Evolutionary conservation across 352 stramenopile species (phyloP), one percentile per base, ranked within the genome.

Genomic region (Pythium brassicae): DNA sequence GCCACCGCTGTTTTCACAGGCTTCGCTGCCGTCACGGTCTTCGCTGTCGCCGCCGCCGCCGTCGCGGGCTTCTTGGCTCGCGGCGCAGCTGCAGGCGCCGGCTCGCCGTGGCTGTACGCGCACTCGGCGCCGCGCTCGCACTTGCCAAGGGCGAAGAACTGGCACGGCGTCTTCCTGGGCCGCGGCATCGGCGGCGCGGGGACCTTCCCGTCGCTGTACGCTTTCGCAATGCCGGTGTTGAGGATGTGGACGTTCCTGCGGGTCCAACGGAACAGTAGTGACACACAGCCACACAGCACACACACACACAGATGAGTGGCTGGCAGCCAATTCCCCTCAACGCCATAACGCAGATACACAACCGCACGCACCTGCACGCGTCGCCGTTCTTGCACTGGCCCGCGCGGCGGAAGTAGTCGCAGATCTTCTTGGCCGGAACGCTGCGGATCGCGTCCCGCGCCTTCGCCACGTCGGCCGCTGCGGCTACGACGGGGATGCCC

Each of bases 61-160:
- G n/a, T n/a, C n/a, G n/a, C n/a, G n/a, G n/a, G n/a, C 44, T 47
- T n/a, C 29, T 37, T 27, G 20, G 57, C 35, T 22, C 44, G 50
- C 49, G 23, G 10, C 3, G 47, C 8, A 9, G 42, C 53, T 22
- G 40, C 20, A 17, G 46, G 20, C n/a, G 49, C 44, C 2, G 65
- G 61, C 0, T 55, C 32, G 9, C 62, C 57, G 39, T 89, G 79
- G 26, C 72, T 39, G 57, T 67, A 89, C 43, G 49, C 61, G 59
- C 79, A 89, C 50, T 68, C 55, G 19, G 83, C 72, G 0, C 76
- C 79, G 50, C 76, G 79, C 26, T 59, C 66, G 53, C 79, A 89
- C 25, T 73, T 51, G 12, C 74, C 76, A n/a, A 59, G 76, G 11
- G 69, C 63, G 45, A 76, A 85, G 52, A 71, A 89, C 8, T 66